Evolutionary conservation across 2,329 filamentous ascomycete genomes (phyloP), one percentile per base, ranked within the genome.

Genomic region (Sporothrix globosa): DNA sequence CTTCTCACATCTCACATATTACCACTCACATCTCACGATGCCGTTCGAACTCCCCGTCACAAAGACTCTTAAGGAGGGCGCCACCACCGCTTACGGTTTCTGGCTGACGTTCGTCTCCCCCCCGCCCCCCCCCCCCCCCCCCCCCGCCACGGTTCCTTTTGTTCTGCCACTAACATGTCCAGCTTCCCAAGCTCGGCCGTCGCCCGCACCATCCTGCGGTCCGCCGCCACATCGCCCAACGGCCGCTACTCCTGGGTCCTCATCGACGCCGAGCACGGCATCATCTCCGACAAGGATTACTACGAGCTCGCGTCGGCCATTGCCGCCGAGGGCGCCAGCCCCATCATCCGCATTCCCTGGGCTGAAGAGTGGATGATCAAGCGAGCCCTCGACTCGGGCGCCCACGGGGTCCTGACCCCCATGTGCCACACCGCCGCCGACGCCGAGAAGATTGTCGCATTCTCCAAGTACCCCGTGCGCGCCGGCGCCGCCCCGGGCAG

Each of bases 351-450:
- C 67, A 83, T 88, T 54, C 81, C 85, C 17, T 85, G 84, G 34
- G 86, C 86, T 70, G 85, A 88, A 78, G 81, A 83, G 63, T 88
- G 85, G 86, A 87, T 88, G 85, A 85, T 88, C 71, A 88, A 89
- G 76, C 80, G 86, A 67, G 87, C 87, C 13, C 81, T 89, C 50
- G 87, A 89, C 74, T 79, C 85, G 58, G 87, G 87, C 50, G 86
- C 87, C 9, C 86, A 89, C 75, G 87, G 86, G 44, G 82, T 89
- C 48, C 79, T 88, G 39, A 85, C 86, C 4, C 86, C 85, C 4
- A 76, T 76, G 75, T 74, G 75, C 72, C 75, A 76, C 71, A 72
- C 73, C 1, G 70, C 73, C 48, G 74, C 71, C 24, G 75, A 76
- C 46, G 75, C 75, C 30, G 72, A 60, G n/a, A 60, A 65, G 50